phyloP scores from a whole-genome alignment of 108 stramenopile genomes.

The Schizochytrium sp. region DNA sequence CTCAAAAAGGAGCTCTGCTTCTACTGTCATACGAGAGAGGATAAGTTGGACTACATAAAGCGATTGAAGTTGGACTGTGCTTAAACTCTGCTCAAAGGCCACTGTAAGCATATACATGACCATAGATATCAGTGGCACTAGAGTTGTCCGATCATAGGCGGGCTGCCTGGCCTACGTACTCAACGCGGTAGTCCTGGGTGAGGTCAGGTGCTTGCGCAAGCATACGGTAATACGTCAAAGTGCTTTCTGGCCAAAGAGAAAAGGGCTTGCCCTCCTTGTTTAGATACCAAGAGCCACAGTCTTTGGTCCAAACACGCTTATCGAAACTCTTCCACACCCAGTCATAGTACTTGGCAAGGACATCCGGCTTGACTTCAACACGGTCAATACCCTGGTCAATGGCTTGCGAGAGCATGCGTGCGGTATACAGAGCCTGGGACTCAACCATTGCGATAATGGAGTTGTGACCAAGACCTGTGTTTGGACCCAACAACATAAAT shows the following conservation, averaged over 20 bases:
- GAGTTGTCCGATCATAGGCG: neutral
- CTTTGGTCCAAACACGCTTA: constrained; percentile 55
- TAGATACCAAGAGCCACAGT: constrained; percentile 31
- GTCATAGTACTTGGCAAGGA: constrained; percentile 11
- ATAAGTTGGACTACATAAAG: too few species aligned
- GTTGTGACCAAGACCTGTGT: constrained; percentile 59
- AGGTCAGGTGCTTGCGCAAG: constrained; percentile 8
- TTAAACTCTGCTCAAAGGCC: too few species aligned
- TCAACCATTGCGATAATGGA: constrained; percentile 46
- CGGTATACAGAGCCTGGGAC: constrained; percentile 40
- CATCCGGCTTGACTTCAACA: constrained; percentile 33
- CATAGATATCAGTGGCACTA: too few species aligned
- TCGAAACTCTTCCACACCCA: constrained; percentile 61
- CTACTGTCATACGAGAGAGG: too few species aligned
- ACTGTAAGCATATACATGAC: too few species aligned
- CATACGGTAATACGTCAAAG: constrained; percentile 26
- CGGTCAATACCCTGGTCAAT: constrained; percentile 32
- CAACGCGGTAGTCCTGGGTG: neutral
- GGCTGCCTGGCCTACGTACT: neutral
- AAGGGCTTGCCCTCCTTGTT: constrained; percentile 54
- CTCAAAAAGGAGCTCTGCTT: too few species aligned
- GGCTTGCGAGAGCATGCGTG: constrained; percentile 16
- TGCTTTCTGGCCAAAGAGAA: constrained; percentile 39
- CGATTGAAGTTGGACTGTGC: too few species aligned
- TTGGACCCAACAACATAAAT: constrained; percentile 33